Evolutionary conservation across 75 land plant species (phyloP).

Genomic region (Adiantum capillusveneris): DNA sequence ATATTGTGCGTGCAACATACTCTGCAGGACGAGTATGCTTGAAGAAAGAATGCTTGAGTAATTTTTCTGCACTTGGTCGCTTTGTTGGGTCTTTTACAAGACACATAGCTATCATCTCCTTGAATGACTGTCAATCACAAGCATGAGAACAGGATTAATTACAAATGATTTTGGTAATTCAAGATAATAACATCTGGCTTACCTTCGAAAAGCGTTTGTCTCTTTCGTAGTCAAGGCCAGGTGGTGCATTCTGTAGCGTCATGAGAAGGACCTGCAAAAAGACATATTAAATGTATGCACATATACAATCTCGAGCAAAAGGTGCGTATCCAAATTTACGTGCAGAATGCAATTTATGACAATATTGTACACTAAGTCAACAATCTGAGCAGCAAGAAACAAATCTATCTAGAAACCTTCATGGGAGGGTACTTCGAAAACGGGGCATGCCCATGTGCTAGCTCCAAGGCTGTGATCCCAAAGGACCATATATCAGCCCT

Average conservation of each 20-base stretch:
- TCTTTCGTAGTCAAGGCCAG: slow-evolving; percentile 86
- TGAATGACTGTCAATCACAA: slow-evolving; percentile 53
- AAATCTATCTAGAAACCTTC: slow-evolving; percentile 38
- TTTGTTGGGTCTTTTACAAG: slow-evolving; percentile 91
- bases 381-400: background rate
- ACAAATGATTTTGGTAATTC: background rate
- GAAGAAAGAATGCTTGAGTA: slow-evolving; percentile 85
- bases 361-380: background rate
- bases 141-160: too few species aligned
- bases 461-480: slow-evolving; percentile 84
- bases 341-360: too few species aligned
- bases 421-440: slow-evolving; percentile 89
- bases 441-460: slow-evolving; percentile 92
- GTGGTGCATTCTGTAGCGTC: slow-evolving; percentile 92
- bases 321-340: too few species aligned
- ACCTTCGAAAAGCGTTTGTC: slow-evolving; percentile 89
- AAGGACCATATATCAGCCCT: slow-evolving; percentile 94
- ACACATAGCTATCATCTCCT: slow-evolving; percentile 97
- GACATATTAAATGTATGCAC: background rate
- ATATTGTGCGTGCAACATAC: slow-evolving; percentile 45
- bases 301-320: too few species aligned
- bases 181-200: slow-evolving; percentile 9
- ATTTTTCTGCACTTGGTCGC: slow-evolving; percentile 80
- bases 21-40: slow-evolving; percentile 73
- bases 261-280: slow-evolving; percentile 68